phyloP scores from a whole-genome alignment of 176 grass and related monocot genomes.

The Oryza punctata region DNA sequence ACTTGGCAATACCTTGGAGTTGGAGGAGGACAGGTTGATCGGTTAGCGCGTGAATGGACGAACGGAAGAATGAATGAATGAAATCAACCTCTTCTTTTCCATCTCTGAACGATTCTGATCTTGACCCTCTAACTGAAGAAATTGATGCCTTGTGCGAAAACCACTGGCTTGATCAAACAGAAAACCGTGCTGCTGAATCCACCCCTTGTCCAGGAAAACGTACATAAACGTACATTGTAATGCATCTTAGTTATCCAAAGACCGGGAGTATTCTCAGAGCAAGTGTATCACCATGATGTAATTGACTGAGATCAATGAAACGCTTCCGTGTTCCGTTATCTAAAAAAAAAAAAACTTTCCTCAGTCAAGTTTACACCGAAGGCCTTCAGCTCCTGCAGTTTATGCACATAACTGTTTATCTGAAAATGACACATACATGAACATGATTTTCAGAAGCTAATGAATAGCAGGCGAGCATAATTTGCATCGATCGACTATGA shows the following conservation, averaged over 20 bases:
- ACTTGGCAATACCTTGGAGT: background rate
- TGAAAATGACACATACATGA: conserved; percentile 7
- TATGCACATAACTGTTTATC: background rate
- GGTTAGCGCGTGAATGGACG: background rate
- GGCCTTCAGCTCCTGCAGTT: background rate
- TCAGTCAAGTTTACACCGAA: background rate
- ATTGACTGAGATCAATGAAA: too few relatives aligned
- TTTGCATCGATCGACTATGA: background rate
- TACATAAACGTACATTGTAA: background rate
- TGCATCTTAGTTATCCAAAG: too few relatives aligned
- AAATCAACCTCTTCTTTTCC: background rate
- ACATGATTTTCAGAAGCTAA: background rate
- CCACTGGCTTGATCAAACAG: background rate
- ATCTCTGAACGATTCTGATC: background rate
- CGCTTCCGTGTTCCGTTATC: too few relatives aligned
- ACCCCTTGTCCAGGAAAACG: background rate
- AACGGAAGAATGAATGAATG: too few relatives aligned
- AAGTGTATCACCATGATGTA: too few relatives aligned
- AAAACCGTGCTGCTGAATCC: background rate
- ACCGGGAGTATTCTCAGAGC: too few relatives aligned
- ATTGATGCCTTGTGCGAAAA: background rate
- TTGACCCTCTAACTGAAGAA: background rate
- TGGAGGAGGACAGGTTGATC: conserved; percentile 2
- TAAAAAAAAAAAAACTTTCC: background rate
- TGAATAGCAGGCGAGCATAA: background rate